A percentile compares a stretch with the other conserved stretches of the same genome.
Evolutionary conservation across 495 filamentous ascomycete species (phyloP).

Genomic region (Tuber aestivum): DNA sequence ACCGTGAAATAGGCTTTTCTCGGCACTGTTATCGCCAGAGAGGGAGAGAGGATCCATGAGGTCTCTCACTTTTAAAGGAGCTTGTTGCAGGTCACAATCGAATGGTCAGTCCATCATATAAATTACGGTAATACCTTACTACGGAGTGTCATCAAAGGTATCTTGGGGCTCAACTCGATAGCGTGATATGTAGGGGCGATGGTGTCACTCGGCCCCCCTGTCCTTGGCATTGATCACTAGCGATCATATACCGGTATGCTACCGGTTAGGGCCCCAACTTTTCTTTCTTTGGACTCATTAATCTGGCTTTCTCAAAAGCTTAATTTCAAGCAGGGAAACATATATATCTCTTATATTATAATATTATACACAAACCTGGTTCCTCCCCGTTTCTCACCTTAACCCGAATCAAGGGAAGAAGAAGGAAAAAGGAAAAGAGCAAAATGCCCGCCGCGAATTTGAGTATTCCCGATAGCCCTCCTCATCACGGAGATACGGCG

Average conservation of each 20-base stretch:
- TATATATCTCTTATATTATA: background rate
- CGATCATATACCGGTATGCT: background rate
- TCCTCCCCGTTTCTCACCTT: background rate
- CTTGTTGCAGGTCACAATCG: background rate
- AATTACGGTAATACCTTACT: no score
- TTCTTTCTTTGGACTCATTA: background rate
- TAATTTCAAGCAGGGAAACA: background rate
- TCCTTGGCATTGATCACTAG: background rate
- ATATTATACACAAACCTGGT: background rate
- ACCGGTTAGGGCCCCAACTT: background rate
- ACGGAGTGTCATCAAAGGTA: background rate
- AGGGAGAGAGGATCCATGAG: background rate
- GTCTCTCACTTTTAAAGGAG: background rate
- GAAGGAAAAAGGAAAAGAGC: background rate
- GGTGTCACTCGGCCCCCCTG: constrained; percentile 19
- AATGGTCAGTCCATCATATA: background rate
- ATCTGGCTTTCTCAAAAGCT: background rate
- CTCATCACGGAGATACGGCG: constrained; percentile 32
- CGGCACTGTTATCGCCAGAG: background rate
- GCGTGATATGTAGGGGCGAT: constrained; percentile 27
- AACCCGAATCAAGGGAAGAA: background rate
- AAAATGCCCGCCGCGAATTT: background rate
- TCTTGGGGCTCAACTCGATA: constrained; percentile 5
- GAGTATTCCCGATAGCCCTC: background rate
- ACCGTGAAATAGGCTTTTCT: background rate